Percentiles rank a stretch among this genome's conserved stretches.
Evolutionary conservation across 805 yeast genomes (phyloP).

Genomic region (Metschnikowia santaceciliae): DNA sequence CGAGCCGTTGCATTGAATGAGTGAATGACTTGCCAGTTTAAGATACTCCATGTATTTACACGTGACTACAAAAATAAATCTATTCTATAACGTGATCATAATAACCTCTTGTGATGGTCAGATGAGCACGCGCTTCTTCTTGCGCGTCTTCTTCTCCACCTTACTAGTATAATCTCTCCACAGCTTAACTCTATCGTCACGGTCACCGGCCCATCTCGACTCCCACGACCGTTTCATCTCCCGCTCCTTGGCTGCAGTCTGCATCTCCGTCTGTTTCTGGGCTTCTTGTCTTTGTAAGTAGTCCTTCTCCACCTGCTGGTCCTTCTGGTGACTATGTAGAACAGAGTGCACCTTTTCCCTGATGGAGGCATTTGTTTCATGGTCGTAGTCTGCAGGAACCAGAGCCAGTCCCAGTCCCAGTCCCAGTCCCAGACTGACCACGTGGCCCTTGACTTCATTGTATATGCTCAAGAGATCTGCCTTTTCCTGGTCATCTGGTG

Average conservation of each 20-base stretch:
- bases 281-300: slow-evolving; percentile 28
- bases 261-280: slow-evolving; percentile 21
- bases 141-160: slow-evolving; percentile 44
- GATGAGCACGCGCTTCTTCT: slow-evolving; percentile 31
- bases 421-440: background rate
- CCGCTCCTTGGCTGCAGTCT: slow-evolving; percentile 34
- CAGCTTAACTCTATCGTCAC: slow-evolving; percentile 54
- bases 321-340: slow-evolving; percentile 35
- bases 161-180: slow-evolving; percentile 54
- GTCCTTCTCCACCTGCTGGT: slow-evolving; percentile 24
- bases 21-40: slow-evolving; percentile 21
- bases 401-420: background rate
- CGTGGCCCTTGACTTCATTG: slow-evolving; percentile 16
- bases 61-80: slow-evolving; percentile 16
- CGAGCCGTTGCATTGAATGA: slow-evolving; percentile 22
- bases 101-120: background rate
- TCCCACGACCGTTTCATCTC: slow-evolving; percentile 30
- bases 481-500: slow-evolving; percentile 7
- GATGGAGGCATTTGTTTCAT: slow-evolving; percentile 25
- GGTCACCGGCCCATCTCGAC: slow-evolving; percentile 55
- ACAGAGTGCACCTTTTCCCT: slow-evolving; percentile 42
- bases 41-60: slow-evolving; percentile 16
- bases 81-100: slow-evolving; percentile 12
- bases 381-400: slow-evolving; percentile 11
- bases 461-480: slow-evolving; percentile 29